Evolutionary conservation across 1,139 yeast species (phyloP).

Genomic region (Yamadazyma songkhlaensis): DNA sequence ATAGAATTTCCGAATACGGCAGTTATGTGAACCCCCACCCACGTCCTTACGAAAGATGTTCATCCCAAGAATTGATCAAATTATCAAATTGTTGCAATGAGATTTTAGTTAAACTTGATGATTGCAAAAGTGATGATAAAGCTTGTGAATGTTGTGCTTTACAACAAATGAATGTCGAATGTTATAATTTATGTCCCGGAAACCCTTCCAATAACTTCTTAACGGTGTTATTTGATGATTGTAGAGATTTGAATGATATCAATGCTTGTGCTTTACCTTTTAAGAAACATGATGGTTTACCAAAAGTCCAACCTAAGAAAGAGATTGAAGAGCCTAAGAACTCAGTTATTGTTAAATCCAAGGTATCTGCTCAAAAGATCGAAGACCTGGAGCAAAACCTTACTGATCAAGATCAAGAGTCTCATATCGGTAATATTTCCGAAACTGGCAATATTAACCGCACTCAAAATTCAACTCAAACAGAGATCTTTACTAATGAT

Average conservation of each 20-base stretch:
- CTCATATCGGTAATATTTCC: too few species aligned
- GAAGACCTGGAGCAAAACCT: too few species aligned
- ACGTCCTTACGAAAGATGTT: constrained; percentile 33
- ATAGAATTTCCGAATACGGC: constrained; percentile 26
- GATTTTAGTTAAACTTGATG: constrained; percentile 41
- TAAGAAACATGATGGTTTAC: constrained; percentile 29
- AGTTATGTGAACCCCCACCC: constrained; percentile 48
- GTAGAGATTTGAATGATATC: constrained; percentile 44
- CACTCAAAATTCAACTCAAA: too few species aligned
- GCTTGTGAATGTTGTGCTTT: constrained; percentile 58
- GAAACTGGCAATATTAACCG: too few species aligned
- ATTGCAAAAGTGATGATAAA: constrained; percentile 50
- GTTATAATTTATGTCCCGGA: constrained; percentile 49
- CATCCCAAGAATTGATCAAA: constrained; percentile 41
- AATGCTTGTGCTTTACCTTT: constrained; percentile 52
- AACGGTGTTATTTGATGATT: constrained; percentile 43
- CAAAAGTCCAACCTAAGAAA: background rate
- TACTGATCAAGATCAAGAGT: too few species aligned
- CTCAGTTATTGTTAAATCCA: constrained; percentile 13
- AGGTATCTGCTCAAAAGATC: constrained; percentile 11
- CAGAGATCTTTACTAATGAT: too few species aligned
- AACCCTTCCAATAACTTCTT: constrained; percentile 47
- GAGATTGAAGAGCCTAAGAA: background rate
- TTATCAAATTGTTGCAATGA: constrained; percentile 46
- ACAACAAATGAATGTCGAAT: constrained; percentile 42